A percentile compares a stretch with the other conserved stretches of the same genome.
Evolutionary conservation across 495 filamentous ascomycete species (phyloP).

Genomic region (Ramalina intermedia): DNA sequence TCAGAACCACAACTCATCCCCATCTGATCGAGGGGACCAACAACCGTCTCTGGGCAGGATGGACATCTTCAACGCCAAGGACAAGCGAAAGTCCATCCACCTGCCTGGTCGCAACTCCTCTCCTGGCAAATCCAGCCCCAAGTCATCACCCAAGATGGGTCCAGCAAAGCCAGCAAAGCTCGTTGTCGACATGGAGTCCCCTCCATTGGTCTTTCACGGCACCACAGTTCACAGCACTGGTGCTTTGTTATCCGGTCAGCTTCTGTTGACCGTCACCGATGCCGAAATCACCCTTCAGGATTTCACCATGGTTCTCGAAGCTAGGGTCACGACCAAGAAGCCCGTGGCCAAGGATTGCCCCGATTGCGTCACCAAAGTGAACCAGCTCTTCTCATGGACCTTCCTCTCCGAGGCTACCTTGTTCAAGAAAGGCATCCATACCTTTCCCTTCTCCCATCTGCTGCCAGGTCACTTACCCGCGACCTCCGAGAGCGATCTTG

Average conservation of each 20-base stretch:
- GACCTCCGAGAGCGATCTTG: conserved; percentile 57
- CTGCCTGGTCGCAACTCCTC: not conserved
- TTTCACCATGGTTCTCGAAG: conserved; percentile 54
- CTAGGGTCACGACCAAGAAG: conserved; percentile 55
- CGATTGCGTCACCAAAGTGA: conserved; percentile 54
- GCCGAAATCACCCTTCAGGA: conserved; percentile 48
- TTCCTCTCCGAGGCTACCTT: conserved; percentile 54
- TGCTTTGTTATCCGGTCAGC: conserved; percentile 73
- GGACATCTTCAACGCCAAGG: conserved; percentile 11
- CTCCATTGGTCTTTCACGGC: conserved; percentile 76
- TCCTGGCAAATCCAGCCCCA: conserved; percentile 8
- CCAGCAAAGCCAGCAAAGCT: conserved; percentile 39
- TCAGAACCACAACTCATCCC: conserved; percentile 10
- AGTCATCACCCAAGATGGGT: conserved; percentile 10
- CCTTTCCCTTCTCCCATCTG: conserved; percentile 84
- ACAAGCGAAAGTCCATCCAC: conserved; percentile 7
- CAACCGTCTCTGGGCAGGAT: conserved; percentile 1
- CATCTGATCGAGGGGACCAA: not conserved
- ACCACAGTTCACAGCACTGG: conserved; percentile 61
- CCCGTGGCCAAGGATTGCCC: conserved; percentile 65
- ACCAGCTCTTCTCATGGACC: conserved; percentile 62
- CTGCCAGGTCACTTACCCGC: conserved; percentile 78
- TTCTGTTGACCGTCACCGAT: conserved; percentile 57
- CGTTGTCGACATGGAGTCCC: conserved; percentile 72
- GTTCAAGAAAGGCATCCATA: conserved; percentile 51